Percentiles rank a stretch among this genome's conserved stretches.
Evolutionary conservation across 164 flowering plant species (phyloP).

Genomic region (Echeveria elegans): DNA sequence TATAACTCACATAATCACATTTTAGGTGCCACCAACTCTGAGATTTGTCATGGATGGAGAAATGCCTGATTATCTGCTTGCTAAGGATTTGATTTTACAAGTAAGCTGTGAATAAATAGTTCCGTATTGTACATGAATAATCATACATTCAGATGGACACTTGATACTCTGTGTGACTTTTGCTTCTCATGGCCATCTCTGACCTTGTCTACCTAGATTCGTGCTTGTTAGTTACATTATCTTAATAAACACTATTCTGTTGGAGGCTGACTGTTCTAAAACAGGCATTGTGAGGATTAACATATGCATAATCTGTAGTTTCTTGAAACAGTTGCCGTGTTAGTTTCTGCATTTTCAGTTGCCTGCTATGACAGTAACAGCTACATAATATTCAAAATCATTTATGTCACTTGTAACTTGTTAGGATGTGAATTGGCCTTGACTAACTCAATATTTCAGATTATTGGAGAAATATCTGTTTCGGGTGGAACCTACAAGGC

Average conservation of each 20-base stretch:
- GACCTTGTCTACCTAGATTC: neutral
- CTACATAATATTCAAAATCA: too few relatives aligned
- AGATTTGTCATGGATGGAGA: conserved; percentile 96
- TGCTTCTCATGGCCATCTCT: neutral
- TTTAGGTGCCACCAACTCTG: conserved; percentile 93
- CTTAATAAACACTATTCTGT: neutral
- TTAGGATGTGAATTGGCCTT: neutral
- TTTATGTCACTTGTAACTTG: too few relatives aligned
- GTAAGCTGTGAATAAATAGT: conserved; percentile 29
- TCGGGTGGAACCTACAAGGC: conserved; percentile 96
- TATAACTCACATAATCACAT: neutral
- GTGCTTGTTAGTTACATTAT: too few relatives aligned
- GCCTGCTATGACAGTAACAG: too few relatives aligned
- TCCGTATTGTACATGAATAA: neutral
- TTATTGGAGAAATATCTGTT: conserved; percentile 94
- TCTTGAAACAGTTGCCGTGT: neutral
- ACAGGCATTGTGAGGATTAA: neutral
- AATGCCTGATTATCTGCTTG: conserved; percentile 87
- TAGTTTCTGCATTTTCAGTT: too few relatives aligned
- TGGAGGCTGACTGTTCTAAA: neutral
- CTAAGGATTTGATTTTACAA: conserved; percentile 97
- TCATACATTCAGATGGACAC: neutral
- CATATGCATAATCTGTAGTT: neutral
- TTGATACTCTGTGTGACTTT: neutral
- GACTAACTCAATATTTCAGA: conserved; percentile 36